phyloP scores from a whole-genome alignment of 768 basidiomycete species.

The Naganishia vaughanmartiniae region DNA sequence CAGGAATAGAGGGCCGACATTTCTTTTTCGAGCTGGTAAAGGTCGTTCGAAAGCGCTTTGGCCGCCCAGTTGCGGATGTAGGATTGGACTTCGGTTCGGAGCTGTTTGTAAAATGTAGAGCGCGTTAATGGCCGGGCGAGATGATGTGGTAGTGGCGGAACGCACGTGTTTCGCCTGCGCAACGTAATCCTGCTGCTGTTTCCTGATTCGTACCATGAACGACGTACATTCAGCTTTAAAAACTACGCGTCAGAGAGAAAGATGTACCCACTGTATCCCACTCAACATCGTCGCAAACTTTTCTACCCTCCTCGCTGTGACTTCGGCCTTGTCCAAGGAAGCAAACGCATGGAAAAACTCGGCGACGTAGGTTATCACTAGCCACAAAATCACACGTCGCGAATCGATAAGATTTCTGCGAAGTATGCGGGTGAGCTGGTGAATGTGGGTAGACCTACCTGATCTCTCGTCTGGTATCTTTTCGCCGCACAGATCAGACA shows the following conservation, averaged over 20 bases:
- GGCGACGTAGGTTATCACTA: conserved; percentile 94
- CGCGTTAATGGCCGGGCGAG: not conserved
- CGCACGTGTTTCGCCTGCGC: conserved; percentile 16
- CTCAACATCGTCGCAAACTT: conserved; percentile 96
- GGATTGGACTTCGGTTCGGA: not conserved
- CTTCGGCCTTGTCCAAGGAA: conserved; percentile 94
- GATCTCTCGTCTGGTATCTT: conserved; percentile 89
- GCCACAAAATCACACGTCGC: not conserved
- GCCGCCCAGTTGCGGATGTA: conserved; percentile 10
- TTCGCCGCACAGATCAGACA: conserved; percentile 82
- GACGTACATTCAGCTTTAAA: conserved; percentile 22
- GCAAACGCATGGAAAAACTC: conserved; percentile 98
- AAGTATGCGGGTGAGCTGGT: no score
- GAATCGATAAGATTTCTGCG: no score
- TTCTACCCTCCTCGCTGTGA: conserved; percentile 85
- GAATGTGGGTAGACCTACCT: conserved; percentile 28
- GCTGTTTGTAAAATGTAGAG: not conserved
- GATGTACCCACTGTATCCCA: conserved; percentile 44
- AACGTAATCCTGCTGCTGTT: conserved; percentile 17
- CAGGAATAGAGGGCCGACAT: conserved; percentile 7
- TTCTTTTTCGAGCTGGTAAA: conserved; percentile 12
- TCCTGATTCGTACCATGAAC: not conserved
- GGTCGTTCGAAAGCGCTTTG: conserved; percentile 21
- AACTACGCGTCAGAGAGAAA: not conserved
- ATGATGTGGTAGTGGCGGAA: not conserved